phyloP scores from a whole-genome alignment of 1,284 basidiomycete genomes.

The Tilletiopsis washingtonensis region DNA sequence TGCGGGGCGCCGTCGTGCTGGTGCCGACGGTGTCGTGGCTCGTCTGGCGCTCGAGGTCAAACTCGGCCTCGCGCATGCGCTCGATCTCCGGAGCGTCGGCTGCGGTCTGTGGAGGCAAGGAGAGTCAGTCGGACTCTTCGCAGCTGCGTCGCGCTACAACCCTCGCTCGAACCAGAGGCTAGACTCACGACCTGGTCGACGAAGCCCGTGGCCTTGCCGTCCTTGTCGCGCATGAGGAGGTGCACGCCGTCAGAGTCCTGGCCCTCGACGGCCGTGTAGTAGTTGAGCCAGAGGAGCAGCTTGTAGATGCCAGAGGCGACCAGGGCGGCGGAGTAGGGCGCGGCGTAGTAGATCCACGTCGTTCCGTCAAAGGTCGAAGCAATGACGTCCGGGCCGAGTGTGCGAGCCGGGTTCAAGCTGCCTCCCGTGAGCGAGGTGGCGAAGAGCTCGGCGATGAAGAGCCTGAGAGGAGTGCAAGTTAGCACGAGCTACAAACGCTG shows the following conservation, averaged over 20 bases:
- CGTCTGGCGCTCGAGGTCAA: too few species aligned
- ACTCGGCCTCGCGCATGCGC: not conserved
- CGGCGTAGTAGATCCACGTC: conserved; percentile 33
- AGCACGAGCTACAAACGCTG: too few species aligned
- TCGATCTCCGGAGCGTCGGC: not conserved
- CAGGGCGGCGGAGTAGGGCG: conserved; percentile 22
- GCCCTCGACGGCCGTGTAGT: conserved; percentile 26
- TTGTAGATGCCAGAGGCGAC: conserved; percentile 23
- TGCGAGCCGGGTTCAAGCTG: conserved; percentile 31
- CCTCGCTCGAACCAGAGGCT: too few species aligned
- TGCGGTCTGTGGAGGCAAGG: too few species aligned
- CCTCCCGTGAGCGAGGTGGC: conserved; percentile 33
- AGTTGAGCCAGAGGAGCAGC: conserved; percentile 21
- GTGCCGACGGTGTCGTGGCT: too few species aligned
- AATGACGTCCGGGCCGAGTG: conserved; percentile 26
- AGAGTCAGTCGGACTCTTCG: too few species aligned
- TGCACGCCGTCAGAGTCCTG: conserved; percentile 23
- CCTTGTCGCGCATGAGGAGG: conserved; percentile 4
- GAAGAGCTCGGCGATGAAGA: conserved; percentile 14
- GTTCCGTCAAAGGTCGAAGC: conserved; percentile 14
- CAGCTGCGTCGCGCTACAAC: too few species aligned
- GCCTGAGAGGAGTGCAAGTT: too few species aligned
- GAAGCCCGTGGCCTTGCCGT: conserved; percentile 1
- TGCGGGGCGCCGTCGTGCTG: too few species aligned
- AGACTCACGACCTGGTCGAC: conserved; percentile 46